A percentile compares a stretch with the other conserved stretches of the same genome.
Conservation (phyloP, 345 rosid species). For the Cardamine chenopodiifolia region DNA sequence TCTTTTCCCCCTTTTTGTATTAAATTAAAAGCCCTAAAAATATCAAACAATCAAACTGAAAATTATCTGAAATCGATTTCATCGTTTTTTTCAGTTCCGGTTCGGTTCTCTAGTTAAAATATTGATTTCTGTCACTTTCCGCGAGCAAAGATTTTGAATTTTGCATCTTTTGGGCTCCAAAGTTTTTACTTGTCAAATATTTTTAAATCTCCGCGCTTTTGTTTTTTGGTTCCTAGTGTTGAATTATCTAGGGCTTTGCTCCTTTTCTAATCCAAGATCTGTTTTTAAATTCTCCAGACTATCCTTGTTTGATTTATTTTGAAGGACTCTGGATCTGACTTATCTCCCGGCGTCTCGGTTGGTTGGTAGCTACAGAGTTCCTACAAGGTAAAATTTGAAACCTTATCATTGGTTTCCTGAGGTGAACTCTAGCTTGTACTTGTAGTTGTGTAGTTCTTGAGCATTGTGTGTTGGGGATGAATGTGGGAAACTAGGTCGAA, state of each 20-base stretch:
- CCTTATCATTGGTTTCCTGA: slow-evolving; percentile 4
- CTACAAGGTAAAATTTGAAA: slow-evolving; percentile 20
- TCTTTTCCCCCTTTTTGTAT: not conserved
- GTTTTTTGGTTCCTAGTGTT: slow-evolving; percentile 2
- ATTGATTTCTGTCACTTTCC: slow-evolving; percentile 41
- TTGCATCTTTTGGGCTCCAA: slow-evolving; percentile 43
- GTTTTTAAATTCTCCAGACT: slow-evolving; percentile 28
- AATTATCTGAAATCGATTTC: slow-evolving; percentile 27
- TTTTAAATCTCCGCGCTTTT: slow-evolving; percentile 22
- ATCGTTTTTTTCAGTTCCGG: slow-evolving; percentile 33
- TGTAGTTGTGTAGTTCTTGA: slow-evolving; percentile 22
- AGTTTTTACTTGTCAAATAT: not conserved
- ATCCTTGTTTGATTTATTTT: slow-evolving; percentile 12
- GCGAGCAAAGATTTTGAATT: slow-evolving; percentile 37
- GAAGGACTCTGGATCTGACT: slow-evolving; percentile 23
- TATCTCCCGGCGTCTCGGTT: slow-evolving; percentile 11
- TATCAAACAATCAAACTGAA: not conserved
- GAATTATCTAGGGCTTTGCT: slow-evolving; percentile 24
- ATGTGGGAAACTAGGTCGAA: not conserved
- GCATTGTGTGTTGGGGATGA: slow-evolving; percentile 19
- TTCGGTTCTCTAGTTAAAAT: slow-evolving; percentile 38
- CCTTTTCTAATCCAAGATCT: slow-evolving; percentile 35
- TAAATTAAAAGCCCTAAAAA: slow-evolving; percentile 20
- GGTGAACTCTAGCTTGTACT: slow-evolving; percentile 1
- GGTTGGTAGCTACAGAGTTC: slow-evolving; percentile 16